Conservation (phyloP, 306 rosid genomes). For the Inga leiocalycina region DNA sequence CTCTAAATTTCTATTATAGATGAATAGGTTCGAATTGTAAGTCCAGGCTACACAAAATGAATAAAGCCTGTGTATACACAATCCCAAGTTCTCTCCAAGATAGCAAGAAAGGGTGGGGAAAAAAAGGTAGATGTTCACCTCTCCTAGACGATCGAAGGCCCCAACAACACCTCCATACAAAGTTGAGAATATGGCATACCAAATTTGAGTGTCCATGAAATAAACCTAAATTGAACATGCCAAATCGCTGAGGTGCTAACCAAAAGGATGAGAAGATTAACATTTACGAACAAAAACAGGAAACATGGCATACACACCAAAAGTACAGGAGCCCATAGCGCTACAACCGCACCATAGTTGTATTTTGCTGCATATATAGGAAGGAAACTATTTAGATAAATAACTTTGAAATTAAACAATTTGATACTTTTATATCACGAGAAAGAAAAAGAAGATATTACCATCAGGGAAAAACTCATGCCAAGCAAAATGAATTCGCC, state of each 20-base stretch:
- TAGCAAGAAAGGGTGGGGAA: conserved; percentile 7
- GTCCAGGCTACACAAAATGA: conserved; percentile 4
- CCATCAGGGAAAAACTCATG: conserved; percentile 93
- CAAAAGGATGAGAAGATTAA: conserved; percentile 30
- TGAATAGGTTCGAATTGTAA: neutral
- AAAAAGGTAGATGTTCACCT: conserved; percentile 47
- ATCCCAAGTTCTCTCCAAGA: conserved; percentile 5
- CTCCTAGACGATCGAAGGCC: conserved; percentile 96
- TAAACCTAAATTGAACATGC: conserved; percentile 68
- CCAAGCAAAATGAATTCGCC: conserved; percentile 69
- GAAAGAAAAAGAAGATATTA: conserved; percentile 41
- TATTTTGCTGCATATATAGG: conserved; percentile 59
- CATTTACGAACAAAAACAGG: conserved; percentile 29
- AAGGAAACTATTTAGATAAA: conserved; percentile 34
- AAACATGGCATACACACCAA: conserved; percentile 57
- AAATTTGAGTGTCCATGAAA: conserved; percentile 97
- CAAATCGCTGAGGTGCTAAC: conserved; percentile 29
- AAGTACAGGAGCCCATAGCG: conserved; percentile 87
- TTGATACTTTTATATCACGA: conserved; percentile 18
- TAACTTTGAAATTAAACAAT: neutral
- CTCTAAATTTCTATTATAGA: conserved; percentile 1
- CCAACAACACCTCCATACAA: conserved; percentile 88
- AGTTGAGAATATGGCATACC: conserved; percentile 89
- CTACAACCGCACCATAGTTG: conserved; percentile 74
- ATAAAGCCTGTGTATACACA: conserved; percentile 9